Evolutionary conservation across 768 basidiomycete species (phyloP), one percentile per base, ranked within the genome.

Genomic region (Podaxis mareebaensis): DNA sequence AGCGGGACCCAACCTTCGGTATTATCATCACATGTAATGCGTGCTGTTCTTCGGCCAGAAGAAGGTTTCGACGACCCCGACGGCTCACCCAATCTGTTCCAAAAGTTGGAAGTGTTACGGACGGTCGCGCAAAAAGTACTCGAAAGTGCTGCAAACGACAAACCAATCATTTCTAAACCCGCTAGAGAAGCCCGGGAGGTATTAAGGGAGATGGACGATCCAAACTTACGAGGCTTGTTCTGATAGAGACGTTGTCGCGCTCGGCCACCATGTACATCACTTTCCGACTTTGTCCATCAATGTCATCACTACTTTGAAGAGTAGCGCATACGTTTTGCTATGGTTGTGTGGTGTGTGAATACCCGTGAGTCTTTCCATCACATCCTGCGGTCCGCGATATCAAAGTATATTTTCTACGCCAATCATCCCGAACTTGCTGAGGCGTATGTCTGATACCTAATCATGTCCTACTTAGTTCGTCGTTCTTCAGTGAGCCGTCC

Each of bases 141-240:
- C 57, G 88, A 90, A 65, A 85, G 88, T 68, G 82, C 84, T 0
- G 85, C 81, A 2, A 87, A 81, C 64, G 92, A 95, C 48, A 84
- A 84, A 39, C 86, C 91, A 2, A 79, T 83, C 20, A 85, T 96
- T 48, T 82, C 91, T 10, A 80, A 93, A 52, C 93, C 93, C 0
- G 90, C 93, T 6, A 79, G 94, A 49, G 93, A 96, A 70, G 89
- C 95, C 2, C 81, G 88, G 65, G 95, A 96, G 56, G 61, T 89
- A 24, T 70, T 96, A 30, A 83, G 78, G 66, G 74, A 75, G 53
- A 64, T 83, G 56, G 76, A 76, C 28, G 81, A 83, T 44, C 76
- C 79, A 40, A 76, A 69, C 65, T 69, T 84, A 10, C 68, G 76
- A n/a, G 81, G 82, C 10, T 67, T 84, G 53, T 83, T 84, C 69